Conservation (phyloP, 257 asterid species). For the Scutellaria barbata region DNA sequence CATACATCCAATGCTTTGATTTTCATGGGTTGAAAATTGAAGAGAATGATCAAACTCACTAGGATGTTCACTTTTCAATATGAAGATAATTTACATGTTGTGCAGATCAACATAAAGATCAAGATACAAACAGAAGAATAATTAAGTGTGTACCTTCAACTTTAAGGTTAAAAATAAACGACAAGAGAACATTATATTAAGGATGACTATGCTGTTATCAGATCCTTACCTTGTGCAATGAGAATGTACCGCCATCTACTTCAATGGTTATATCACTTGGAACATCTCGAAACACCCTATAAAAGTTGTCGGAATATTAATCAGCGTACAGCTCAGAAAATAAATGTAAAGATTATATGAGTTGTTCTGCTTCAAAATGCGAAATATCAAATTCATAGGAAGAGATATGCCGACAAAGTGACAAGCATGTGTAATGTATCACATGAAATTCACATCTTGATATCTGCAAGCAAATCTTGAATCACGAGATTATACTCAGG, state of each 20-base stretch:
- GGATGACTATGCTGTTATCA: not conserved
- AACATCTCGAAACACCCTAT: constrained; percentile 87
- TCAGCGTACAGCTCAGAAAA: not conserved
- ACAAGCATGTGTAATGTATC: not conserved
- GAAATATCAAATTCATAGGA: not conserved
- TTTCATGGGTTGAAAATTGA: too few species aligned
- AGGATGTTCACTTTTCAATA: too few species aligned
- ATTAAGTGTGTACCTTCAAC: too few species aligned
- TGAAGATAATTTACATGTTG: too few species aligned
- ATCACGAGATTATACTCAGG: not conserved
- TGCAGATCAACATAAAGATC: too few species aligned
- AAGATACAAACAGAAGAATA: too few species aligned
- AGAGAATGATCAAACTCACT: too few species aligned
- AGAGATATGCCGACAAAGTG: not conserved
- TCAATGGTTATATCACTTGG: constrained; percentile 80
- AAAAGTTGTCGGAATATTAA: constrained; percentile 14
- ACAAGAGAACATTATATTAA: not conserved
- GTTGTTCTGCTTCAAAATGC: not conserved
- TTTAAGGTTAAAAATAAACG: not conserved
- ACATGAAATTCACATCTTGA: not conserved
- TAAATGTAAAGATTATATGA: not conserved
- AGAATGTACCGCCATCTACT: constrained; percentile 67
- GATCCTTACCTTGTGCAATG: constrained; percentile 74
- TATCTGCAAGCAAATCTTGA: not conserved
- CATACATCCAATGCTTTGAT: too few species aligned